These are phyloP conservation scores for Glebionis coronaria DNA, from an alignment of 129 eudicot genomes.

Conservation along the genomic window DNA sequence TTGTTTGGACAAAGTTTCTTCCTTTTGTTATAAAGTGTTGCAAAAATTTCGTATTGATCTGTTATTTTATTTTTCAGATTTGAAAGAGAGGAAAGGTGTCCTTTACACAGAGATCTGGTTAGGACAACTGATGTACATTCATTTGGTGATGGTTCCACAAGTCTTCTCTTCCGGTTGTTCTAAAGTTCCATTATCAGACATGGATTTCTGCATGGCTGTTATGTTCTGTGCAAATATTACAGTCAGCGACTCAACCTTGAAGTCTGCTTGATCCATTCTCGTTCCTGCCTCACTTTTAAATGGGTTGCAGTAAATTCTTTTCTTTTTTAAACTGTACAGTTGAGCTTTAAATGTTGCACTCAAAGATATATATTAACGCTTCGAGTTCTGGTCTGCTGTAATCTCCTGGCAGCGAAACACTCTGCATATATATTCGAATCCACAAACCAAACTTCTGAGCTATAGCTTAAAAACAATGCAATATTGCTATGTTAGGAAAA, in stretches of 20 bases:
- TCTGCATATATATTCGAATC: too few species aligned
- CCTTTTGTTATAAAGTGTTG: background rate
- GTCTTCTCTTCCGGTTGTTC: conserved; percentile 51
- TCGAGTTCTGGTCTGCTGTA: too few species aligned
- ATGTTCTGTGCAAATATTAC: too few species aligned
- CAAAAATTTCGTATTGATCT: background rate
- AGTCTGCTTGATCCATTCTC: conserved; percentile 5
- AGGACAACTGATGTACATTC: conserved; percentile 63
- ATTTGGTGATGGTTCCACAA: conserved; percentile 67
- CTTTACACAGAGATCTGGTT: conserved; percentile 65
- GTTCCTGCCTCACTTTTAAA: conserved; percentile 3
- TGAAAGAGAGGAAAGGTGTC: conserved; percentile 73
- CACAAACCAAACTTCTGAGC: too few species aligned
- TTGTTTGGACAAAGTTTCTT: background rate
- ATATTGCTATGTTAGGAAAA: too few species aligned
- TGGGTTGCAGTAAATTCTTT: conserved; percentile 8
- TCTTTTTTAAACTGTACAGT: conserved; percentile 31
- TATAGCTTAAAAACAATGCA: too few species aligned
- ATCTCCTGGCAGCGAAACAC: too few species aligned
- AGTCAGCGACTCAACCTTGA: too few species aligned
- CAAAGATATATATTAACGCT: conserved; percentile 18
- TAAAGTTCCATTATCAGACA: conserved; percentile 10
- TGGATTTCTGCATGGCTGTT: background rate
- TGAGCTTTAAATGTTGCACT: conserved; percentile 16
- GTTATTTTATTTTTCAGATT: conserved; percentile 43